Evolutionary conservation across 106 monocot genomes (phyloP), one percentile per base, ranked within the genome.

Genomic region (Platanthera zijinensis): DNA sequence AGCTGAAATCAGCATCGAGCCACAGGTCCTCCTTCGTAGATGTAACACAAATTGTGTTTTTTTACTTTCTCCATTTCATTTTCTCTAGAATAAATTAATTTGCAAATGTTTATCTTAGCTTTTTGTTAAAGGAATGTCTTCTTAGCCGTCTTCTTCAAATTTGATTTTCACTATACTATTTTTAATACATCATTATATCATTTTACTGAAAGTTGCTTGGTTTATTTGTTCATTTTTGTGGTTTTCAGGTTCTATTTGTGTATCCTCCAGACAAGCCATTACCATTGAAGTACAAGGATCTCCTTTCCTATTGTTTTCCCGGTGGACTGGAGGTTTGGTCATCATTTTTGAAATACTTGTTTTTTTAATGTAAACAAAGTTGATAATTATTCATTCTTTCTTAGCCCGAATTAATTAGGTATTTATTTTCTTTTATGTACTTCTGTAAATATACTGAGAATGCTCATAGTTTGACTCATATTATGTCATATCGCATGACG

Each of bases 241-340:
- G 51, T 47, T 84, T 81, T 53, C 78, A 99, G 99, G 87, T 99
- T 79, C 83, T 99, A 63, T 94, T 99, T 86, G 94, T 83, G 49
- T 99, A 99, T 83, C 99, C 99, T 80, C 94, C 94, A 69, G 90
- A 94, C 8, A 99, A 92, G 51, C 82, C 84, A 54, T 75, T 99
- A 61, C 99, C 99, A 8, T 81, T 99, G 70, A 99, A 94, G 53
- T 92, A 87, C 78, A 92, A 87, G 73, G 99, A 99, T 89, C 90
- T 92, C n/a, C 82, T 99, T 61, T 94, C 99, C 52, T 99, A 94
- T 71, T 99, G 99, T 85, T 93, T 92, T 85, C 99, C 99, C 47
- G 91, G 86, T 77, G 99, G 99, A 48, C 79, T 85, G 32, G 94
- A 99, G 94, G 99, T 99, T 83, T 78, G 76, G 47, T 73, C 75